phyloP scores from a whole-genome alignment of 2,329 filamentous ascomycete species.

The Sporothrix variecibatus region DNA sequence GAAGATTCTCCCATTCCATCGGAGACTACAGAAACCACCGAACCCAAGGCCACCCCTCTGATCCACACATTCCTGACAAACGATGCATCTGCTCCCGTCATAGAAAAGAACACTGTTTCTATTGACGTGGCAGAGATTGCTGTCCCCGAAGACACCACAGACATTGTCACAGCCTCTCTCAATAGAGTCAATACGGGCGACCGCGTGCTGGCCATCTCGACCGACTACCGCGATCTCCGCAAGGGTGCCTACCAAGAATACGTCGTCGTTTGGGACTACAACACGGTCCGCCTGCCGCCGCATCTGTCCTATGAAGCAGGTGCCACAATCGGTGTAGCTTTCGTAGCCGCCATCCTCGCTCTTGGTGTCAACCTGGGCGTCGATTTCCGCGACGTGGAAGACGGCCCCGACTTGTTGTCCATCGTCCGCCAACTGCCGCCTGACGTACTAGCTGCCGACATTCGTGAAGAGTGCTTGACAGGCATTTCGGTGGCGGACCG shows the following conservation, averaged over 20 bases:
- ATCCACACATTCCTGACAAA: background rate
- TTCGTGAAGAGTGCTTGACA: constrained; percentile 63
- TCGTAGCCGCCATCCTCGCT: constrained; percentile 67
- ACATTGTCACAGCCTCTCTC: constrained; percentile 45
- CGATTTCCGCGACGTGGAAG: constrained; percentile 56
- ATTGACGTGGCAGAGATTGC: background rate
- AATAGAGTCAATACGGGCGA: constrained; percentile 54
- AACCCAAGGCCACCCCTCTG: background rate
- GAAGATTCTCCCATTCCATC: background rate
- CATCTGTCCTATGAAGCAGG: constrained; percentile 55
- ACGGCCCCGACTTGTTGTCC: constrained; percentile 61
- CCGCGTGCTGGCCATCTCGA: constrained; percentile 66
- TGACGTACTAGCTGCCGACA: constrained; percentile 58
- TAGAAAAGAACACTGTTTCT: background rate
- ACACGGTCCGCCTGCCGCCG: constrained; percentile 62
- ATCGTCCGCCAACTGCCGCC: constrained; percentile 50
- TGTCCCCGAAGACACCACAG: background rate
- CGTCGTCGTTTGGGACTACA: constrained; percentile 64
- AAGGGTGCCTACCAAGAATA: constrained; percentile 75
- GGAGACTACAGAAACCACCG: no score
- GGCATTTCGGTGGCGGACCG: constrained; percentile 55
- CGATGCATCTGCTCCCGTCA: background rate
- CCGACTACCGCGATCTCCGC: constrained; percentile 71
- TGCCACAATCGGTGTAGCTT: constrained; percentile 69
- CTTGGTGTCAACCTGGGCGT: constrained; percentile 71